Percentiles rank a stretch among this genome's conserved stretches.
Evolutionary conservation across 192 early-diverging fungal genomes (phyloP).

Genomic region (Rhizoclosmatium globosum): DNA sequence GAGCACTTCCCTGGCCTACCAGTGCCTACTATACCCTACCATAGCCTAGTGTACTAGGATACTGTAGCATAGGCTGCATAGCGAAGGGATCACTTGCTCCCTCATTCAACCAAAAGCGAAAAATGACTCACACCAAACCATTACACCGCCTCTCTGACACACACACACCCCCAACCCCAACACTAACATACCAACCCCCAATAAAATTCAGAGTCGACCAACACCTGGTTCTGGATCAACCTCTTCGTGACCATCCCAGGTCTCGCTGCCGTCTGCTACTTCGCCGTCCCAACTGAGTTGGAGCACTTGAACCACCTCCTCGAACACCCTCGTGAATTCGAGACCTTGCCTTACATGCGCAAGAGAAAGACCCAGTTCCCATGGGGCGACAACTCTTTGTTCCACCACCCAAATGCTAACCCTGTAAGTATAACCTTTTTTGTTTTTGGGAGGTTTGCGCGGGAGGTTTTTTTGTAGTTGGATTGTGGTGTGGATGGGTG

Average conservation of each 20-base stretch:
- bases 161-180: not conserved
- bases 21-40: not conserved
- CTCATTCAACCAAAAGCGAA: too few species aligned
- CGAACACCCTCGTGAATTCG: constrained; percentile 56
- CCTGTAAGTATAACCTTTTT: constrained; percentile 18
- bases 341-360: constrained; percentile 53
- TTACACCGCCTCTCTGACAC: not conserved
- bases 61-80: too few species aligned
- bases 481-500: too few species aligned
- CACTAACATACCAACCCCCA: not conserved
- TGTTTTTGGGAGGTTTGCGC: not conserved
- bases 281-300: constrained; percentile 49
- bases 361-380: constrained; percentile 61
- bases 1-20: not conserved
- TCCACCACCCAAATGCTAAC: constrained; percentile 54
- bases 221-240: constrained; percentile 56
- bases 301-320: constrained; percentile 59
- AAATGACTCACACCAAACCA: not conserved
- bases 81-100: too few species aligned
- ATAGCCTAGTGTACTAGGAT: too few species aligned
- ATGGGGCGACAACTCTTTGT: constrained; percentile 62
- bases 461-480: not conserved
- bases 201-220: constrained; percentile 43
- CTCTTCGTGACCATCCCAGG: constrained; percentile 53
- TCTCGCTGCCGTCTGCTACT: constrained; percentile 44